Evolutionary conservation across 345 rosid genomes (phyloP), one percentile per base, ranked within the genome.

Genomic region (Eucalyptus decipiens): DNA sequence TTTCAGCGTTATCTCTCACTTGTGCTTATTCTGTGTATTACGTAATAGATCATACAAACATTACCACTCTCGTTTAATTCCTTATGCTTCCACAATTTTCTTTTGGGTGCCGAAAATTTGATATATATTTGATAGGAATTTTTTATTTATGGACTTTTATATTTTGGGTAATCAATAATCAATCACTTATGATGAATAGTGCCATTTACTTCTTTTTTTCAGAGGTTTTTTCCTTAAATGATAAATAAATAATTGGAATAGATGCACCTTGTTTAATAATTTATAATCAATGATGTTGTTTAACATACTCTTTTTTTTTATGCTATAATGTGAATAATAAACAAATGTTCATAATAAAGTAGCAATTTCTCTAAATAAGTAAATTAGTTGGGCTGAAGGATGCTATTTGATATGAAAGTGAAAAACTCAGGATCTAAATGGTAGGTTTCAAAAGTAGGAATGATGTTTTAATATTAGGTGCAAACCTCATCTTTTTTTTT

Each of bases 1-100:
- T 9, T 24, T 56, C 3, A 24, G 2, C 0, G 1, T 9, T 5
- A 2, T 56, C 62, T 24, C 62, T 56, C 62, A 56, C 0, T 1
- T 2, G 62, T 10, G 62, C 3, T 56, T 0, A 56, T 4, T 56
- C 62, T 24, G 0, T 56, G 62, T 51, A 51, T 51, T 51, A 18
- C 18, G 56, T 56, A 56, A 24, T 56, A 24, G 62, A 56, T 56
- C 30, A 56, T 56, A 4, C 30, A 56, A 0, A 26, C 14, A 56
- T 4, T 26, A 56, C 28, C 6, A 56, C 30, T 56, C 30, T 56
- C 30, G 1, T 56, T 56, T 24, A 56, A 10, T 56, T 56, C 62
- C 62, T 56, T 56, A 24, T 0, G 1, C 14, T 56, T 56, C 62
- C 0, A 2, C 62, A 56, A 24, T 56, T 23, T 24, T 24, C 62